Base-by-base conservation (phyloP, 495 filamentous ascomycete genomes). In the Aeminium ludgeri region DNA sequence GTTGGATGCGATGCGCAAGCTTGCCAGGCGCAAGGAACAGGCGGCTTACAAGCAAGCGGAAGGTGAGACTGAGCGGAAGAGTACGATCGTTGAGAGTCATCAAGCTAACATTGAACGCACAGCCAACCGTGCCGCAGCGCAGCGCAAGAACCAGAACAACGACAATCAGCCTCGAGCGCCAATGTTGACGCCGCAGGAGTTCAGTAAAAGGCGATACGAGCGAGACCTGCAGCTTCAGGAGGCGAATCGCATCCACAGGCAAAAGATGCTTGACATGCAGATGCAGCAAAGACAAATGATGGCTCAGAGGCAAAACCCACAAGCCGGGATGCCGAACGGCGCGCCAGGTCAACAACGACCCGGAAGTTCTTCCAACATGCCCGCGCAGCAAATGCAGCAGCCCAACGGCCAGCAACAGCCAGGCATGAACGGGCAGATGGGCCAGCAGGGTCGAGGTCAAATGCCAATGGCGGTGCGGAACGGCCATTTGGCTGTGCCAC, bases 1-100 rank as follows among this genome's bases (percentile, higher is more conserved):
- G 39, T 76, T 96, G 57, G 89, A 96, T 61, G 80, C 78, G 3
- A 93, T 96, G 82, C 74, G 86, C 31, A 97, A 96, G 57, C 56
- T 91, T 45, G 87, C 87, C 6, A 91, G 93, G 63, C 95, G 92
- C 64, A 69, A 85, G 30, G 89, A 97, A 63, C 78, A 77, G 4
- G 69, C 71, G 30, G 59, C 73, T 18, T 83, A 87, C 54, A 96
- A 96, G 62, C 80, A 87, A 48, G 78, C 85, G 54, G 81, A 91
- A 54, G 71, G 72, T 76, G 63, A 60, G 62, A 40, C n/a, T 23
- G 8, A 18, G 15, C 10, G 17, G 20, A 11, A 11, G 10, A 43
- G 7, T 20, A 40, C 2, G 30, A 2, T 29, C 19, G 29, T 2
- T 38, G 19, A 29, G 30, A 28, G 10, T 1, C 12, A 28, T 32